These are phyloP conservation scores for Plicaturopsis crispa DNA, from an alignment of 768 basidiomycete genomes.

Conservation along the genomic window DNA sequence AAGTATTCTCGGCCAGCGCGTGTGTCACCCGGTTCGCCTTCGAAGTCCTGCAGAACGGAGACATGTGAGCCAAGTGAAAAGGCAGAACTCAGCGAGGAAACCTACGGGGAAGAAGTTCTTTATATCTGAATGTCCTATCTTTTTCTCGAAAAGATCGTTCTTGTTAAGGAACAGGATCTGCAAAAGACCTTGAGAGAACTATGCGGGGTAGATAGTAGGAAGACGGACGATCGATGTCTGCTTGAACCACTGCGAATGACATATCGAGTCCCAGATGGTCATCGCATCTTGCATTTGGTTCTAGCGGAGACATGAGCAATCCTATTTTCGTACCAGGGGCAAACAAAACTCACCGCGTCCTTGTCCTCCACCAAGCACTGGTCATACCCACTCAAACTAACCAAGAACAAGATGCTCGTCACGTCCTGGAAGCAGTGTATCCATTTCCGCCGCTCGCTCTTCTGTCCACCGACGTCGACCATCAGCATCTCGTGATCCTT, in stretches of 20 bases:
- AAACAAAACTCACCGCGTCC: slow-evolving; percentile 59
- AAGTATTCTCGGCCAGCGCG: slow-evolving; percentile 85
- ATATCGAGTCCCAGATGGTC: slow-evolving; percentile 99
- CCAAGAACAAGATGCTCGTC: slow-evolving; percentile 86
- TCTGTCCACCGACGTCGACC: slow-evolving; percentile 93
- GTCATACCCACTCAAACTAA: slow-evolving; percentile 89
- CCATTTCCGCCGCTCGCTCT: slow-evolving; percentile 90
- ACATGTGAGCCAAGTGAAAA: slow-evolving; percentile 4
- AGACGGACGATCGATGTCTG: slow-evolving; percentile 78
- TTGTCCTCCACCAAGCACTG: slow-evolving; percentile 91
- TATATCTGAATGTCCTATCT: slow-evolving; percentile 77
- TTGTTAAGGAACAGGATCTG: slow-evolving; percentile 95
- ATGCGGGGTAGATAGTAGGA: background rate
- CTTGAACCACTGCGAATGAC: slow-evolving; percentile 96
- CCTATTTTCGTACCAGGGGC: background rate
- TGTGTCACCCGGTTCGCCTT: slow-evolving; percentile 68
- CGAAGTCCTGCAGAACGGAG: slow-evolving; percentile 55
- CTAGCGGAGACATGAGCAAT: slow-evolving; percentile 27
- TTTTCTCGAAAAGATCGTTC: slow-evolving; percentile 85
- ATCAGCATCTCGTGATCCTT: slow-evolving; percentile 81
- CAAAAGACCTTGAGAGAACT: background rate
- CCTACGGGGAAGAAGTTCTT: slow-evolving; percentile 82
- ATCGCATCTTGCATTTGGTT: slow-evolving; percentile 99
- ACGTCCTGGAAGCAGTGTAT: slow-evolving; percentile 95
- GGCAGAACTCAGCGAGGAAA: slow-evolving; percentile 3